Evolutionary conservation across 2,329 filamentous ascomycete genomes (phyloP).

Genomic region (Fusarium sp.): DNA sequence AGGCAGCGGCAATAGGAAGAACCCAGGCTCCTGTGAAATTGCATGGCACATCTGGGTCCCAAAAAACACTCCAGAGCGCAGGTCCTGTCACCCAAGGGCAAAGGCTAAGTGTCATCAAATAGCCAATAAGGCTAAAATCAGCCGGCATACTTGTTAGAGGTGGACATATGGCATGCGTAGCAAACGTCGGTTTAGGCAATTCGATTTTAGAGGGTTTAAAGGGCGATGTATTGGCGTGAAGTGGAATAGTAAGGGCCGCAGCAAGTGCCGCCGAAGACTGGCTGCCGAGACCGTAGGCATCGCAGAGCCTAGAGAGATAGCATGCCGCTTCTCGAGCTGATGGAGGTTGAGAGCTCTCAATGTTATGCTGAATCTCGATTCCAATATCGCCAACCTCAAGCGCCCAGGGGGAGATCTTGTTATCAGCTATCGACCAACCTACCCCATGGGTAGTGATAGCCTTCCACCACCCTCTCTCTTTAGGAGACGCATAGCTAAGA

Average conservation of each 20-base stretch:
- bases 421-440: no score
- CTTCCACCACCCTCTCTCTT: no score
- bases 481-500: no score
- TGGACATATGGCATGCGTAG: not conserved
- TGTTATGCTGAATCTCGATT: no score
- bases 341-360: no score
- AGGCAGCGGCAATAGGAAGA: not conserved
- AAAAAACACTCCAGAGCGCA: slow-evolving; percentile 16
- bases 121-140: slow-evolving; percentile 4
- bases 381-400: no score
- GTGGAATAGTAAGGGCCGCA: slow-evolving; percentile 14
- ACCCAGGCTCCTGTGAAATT: slow-evolving; percentile 9
- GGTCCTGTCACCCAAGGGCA: slow-evolving; percentile 3
- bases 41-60: slow-evolving; percentile 10
- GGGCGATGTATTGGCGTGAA: slow-evolving; percentile 1
- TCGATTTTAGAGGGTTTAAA: slow-evolving; percentile 1
- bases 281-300: slow-evolving; percentile 11
- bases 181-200: not conserved
- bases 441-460: no score
- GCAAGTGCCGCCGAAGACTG: slow-evolving; percentile 14
- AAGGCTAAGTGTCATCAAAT: slow-evolving; percentile 7
- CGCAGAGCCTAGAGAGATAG: slow-evolving; percentile 13
- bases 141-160: not conserved
- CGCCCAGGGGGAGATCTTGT: no score
- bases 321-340: slow-evolving; percentile 15